These are phyloP conservation scores for Salicornia ramosissima DNA, from an alignment of 148 eudicot genomes.

Conservation along the genomic window DNA sequence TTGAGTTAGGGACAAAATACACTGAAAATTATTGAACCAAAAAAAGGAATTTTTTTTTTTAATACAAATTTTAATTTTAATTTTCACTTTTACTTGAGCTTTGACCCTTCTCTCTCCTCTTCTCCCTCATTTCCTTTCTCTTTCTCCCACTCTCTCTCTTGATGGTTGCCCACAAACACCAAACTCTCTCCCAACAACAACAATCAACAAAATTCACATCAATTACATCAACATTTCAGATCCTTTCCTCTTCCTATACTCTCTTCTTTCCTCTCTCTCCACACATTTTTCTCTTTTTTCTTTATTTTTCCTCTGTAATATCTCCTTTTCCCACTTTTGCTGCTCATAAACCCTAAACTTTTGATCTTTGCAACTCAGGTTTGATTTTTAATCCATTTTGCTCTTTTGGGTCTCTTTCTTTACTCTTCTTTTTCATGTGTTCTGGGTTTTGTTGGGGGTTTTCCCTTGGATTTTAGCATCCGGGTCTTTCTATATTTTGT, in stretches of 20 bases:
- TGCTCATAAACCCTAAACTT: conserved; percentile 44
- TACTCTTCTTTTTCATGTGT: conserved; percentile 30
- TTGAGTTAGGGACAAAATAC: conserved; percentile 33
- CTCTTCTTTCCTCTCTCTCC: background rate
- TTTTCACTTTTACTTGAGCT: conserved; percentile 28
- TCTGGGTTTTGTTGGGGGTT: conserved; percentile 39
- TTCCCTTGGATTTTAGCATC: conserved; percentile 31
- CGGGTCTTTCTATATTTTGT: conserved; percentile 27
- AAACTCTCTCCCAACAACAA: conserved; percentile 24
- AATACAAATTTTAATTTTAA: conserved; percentile 28
- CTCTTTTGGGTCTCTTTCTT: conserved; percentile 25
- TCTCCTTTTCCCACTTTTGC: conserved; percentile 17
- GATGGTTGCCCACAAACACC: conserved; percentile 40
- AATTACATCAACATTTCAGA: conserved; percentile 14
- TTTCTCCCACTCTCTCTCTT: conserved; percentile 17
- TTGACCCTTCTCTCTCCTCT: conserved; percentile 33
- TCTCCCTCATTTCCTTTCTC: background rate
- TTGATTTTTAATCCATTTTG: conserved; percentile 14
- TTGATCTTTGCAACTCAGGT: conserved; percentile 39
- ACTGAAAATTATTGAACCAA: conserved; percentile 40
- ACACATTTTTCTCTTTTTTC: conserved; percentile 10
- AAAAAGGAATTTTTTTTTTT: conserved; percentile 26
- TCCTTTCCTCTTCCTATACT: conserved; percentile 1
- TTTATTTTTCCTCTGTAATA: conserved; percentile 12
- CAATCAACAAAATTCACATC: conserved; percentile 13